These are phyloP conservation scores for Acacia acuminata DNA, from an alignment of 306 rosid species.

Conservation along the genomic window DNA sequence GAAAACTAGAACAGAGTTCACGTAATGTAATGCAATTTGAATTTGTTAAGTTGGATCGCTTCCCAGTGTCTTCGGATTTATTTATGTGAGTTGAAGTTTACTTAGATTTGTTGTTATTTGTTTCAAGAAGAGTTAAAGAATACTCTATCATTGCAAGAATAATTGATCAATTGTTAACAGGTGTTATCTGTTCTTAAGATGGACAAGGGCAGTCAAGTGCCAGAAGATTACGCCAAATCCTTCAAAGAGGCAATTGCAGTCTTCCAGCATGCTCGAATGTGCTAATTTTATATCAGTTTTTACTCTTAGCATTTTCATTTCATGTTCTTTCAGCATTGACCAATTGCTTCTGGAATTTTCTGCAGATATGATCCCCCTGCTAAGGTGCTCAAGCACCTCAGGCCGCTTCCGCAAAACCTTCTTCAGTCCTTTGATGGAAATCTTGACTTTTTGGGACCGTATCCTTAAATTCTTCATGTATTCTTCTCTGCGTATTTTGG, in stretches of 20 bases:
- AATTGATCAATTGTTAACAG: constrained; percentile 45
- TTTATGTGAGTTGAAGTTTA: neutral
- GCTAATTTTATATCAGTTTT: neutral
- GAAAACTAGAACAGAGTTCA: neutral
- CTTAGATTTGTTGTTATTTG: constrained; percentile 3
- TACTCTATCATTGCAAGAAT: constrained; percentile 20
- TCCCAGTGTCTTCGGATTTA: neutral
- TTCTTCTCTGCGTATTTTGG: constrained; percentile 3
- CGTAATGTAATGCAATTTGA: neutral
- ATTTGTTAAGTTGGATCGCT: neutral
- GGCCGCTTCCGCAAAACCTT: constrained; percentile 58
- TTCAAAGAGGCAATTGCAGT: constrained; percentile 81
- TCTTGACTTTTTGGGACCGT: constrained; percentile 91
- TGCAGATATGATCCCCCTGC: constrained; percentile 67
- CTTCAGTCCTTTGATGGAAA: constrained; percentile 58
- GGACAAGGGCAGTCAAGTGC: constrained; percentile 69
- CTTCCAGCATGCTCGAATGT: constrained; percentile 92
- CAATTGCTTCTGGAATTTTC: constrained; percentile 31
- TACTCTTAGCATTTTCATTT: constrained; percentile 11
- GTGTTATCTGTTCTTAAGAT: constrained; percentile 75
- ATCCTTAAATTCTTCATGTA: constrained; percentile 47
- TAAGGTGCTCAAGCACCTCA: constrained; percentile 77
- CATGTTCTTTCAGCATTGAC: constrained; percentile 17
- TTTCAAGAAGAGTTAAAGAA: neutral
- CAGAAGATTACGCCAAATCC: constrained; percentile 72